These are phyloP conservation scores for Arthrobotrys iridis DNA, from an alignment of 2,329 filamentous ascomycete genomes.

Conservation along the genomic window DNA sequence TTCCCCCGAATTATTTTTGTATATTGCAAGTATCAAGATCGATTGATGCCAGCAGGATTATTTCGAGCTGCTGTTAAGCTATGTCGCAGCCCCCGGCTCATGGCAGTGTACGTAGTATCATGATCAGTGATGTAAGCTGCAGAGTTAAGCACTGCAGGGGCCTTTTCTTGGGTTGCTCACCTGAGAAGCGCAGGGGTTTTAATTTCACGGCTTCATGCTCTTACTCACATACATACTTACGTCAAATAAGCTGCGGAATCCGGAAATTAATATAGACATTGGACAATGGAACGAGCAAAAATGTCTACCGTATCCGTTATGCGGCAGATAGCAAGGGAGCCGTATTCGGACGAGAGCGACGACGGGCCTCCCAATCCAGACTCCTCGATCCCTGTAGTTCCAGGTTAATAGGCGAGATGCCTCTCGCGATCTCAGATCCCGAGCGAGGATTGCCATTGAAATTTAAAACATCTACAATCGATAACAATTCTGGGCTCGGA, in stretches of 20 bases:
- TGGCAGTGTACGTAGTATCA: no score
- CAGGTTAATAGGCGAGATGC: slow-evolving; percentile 31
- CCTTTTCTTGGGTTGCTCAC: not conserved
- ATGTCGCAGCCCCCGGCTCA: not conserved
- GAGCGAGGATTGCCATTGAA: not conserved
- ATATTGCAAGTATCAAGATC: not conserved
- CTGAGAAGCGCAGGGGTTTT: slow-evolving; percentile 1
- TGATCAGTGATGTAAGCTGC: slow-evolving; percentile 18
- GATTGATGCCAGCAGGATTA: not conserved
- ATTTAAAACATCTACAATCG: not conserved
- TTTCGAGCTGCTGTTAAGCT: not conserved
- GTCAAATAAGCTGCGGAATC: slow-evolving; percentile 41
- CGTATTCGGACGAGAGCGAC: slow-evolving; percentile 15
- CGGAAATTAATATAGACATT: slow-evolving; percentile 39
- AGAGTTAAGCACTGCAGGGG: not conserved
- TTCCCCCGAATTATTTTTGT: not conserved
- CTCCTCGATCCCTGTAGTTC: slow-evolving; percentile 35
- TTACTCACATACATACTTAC: slow-evolving; percentile 12
- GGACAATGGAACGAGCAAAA: slow-evolving; percentile 9
- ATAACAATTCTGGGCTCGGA: not conserved
- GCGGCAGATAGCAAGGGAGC: slow-evolving; percentile 26
- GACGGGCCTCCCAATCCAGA: slow-evolving; percentile 11
- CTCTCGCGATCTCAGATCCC: slow-evolving; percentile 8
- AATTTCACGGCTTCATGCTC: slow-evolving; percentile 15
- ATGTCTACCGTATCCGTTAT: slow-evolving; percentile 12